Percentiles rank a stretch among this genome's conserved stretches.
phyloP scores from a whole-genome alignment of 352 stramenopile species.

The Globisporangium okanoganense region DNA sequence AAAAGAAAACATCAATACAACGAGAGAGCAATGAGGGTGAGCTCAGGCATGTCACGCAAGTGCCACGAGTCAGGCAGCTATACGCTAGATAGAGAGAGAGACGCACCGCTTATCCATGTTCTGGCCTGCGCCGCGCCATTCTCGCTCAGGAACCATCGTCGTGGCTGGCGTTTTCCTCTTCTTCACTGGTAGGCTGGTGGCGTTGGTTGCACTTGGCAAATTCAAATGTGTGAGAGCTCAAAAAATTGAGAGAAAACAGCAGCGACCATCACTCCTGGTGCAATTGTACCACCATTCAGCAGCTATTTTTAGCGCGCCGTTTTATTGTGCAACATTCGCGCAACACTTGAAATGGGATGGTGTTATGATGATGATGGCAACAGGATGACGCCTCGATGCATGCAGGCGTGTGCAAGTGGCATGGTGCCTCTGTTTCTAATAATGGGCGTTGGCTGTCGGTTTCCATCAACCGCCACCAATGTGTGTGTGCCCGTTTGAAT shows the following conservation, averaged over 20 bases:
- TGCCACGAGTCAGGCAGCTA: neutral
- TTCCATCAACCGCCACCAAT: too few species aligned
- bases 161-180: neutral
- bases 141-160: constrained; percentile 54
- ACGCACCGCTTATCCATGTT: constrained; percentile 72
- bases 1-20: neutral
- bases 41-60: neutral
- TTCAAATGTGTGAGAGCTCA: constrained; percentile 4
- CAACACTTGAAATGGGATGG: too few species aligned
- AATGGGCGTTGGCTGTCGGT: too few species aligned
- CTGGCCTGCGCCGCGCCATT: constrained; percentile 56
- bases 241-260: neutral
- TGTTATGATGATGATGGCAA: too few species aligned
- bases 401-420: too few species aligned
- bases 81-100: neutral
- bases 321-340: too few species aligned
- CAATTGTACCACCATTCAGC: constrained; percentile 2
- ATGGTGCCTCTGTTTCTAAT: too few species aligned
- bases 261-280: constrained; percentile 1
- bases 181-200: neutral
- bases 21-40: neutral
- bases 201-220: neutral
- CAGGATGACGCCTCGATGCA: too few species aligned
- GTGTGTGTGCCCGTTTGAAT: too few species aligned
- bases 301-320: constrained; percentile 5